These are phyloP conservation scores for Penicillium hesseltinei DNA, from an alignment of 2,329 filamentous ascomycete genomes.

Conservation along the genomic window DNA sequence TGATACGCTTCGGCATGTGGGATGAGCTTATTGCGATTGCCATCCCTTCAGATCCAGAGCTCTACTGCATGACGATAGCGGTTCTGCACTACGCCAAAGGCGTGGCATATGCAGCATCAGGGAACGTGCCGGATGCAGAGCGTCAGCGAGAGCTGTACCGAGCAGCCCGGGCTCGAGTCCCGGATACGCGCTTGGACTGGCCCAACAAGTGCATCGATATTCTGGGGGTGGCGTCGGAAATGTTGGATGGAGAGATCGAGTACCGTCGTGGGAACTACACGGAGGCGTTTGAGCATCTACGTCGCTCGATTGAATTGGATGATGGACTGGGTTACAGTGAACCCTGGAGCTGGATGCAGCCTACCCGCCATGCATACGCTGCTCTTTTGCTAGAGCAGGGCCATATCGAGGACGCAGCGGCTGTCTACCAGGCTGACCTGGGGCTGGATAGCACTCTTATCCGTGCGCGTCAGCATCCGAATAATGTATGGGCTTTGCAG, in stretches of 20 bases:
- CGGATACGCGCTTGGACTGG: slow-evolving; percentile 62
- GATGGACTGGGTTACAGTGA: slow-evolving; percentile 68
- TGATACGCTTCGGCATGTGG: slow-evolving; percentile 74
- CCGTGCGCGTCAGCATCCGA: slow-evolving; percentile 64
- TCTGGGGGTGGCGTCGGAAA: slow-evolving; percentile 58
- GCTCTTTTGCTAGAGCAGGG: slow-evolving; percentile 68
- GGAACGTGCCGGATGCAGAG: slow-evolving; percentile 55
- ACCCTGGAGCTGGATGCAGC: slow-evolving; percentile 80
- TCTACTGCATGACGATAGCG: slow-evolving; percentile 70
- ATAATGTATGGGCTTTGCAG: slow-evolving; percentile 73
- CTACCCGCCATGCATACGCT: slow-evolving; percentile 67
- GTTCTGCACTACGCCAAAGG: slow-evolving; percentile 67
- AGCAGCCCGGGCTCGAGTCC: slow-evolving; percentile 53
- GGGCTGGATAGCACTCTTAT: slow-evolving; percentile 61
- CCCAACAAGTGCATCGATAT: slow-evolving; percentile 66
- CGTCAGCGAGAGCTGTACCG: slow-evolving; percentile 53
- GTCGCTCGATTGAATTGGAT: slow-evolving; percentile 58
- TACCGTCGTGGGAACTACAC: slow-evolving; percentile 63
- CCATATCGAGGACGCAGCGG: slow-evolving; percentile 54
- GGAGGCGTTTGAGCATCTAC: slow-evolving; percentile 59
- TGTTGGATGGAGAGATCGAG: slow-evolving; percentile 72
- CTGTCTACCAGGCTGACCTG: slow-evolving; percentile 61
- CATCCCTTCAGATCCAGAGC: slow-evolving; percentile 56
- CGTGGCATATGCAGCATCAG: slow-evolving; percentile 62
- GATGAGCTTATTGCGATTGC: slow-evolving; percentile 58